Percentiles rank a stretch among this genome's conserved stretches.
phyloP scores from a whole-genome alignment of 345 rosid species.

The Salix brachista region DNA sequence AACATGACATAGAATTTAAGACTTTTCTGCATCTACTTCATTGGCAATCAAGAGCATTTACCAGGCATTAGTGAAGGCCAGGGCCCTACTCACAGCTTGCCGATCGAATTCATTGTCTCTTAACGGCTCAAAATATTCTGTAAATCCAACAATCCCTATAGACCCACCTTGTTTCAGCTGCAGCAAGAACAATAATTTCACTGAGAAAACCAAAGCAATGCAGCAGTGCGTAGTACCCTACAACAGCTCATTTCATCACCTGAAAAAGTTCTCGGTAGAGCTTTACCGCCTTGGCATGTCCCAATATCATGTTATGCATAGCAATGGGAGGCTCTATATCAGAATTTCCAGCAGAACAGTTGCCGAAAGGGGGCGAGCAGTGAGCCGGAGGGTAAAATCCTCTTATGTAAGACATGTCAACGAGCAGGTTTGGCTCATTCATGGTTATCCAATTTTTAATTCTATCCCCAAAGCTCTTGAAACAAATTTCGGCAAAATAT shows the following conservation, averaged over 20 bases:
- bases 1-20: too few species aligned
- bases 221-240: not conserved
- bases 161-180: slow-evolving; percentile 39
- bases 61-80: slow-evolving; percentile 34
- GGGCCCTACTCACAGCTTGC: slow-evolving; percentile 33
- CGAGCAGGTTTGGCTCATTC: slow-evolving; percentile 37
- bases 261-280: slow-evolving; percentile 32
- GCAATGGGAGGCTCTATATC: slow-evolving; percentile 32
- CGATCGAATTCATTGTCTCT: slow-evolving; percentile 31
- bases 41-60: slow-evolving; percentile 1
- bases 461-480: slow-evolving; percentile 41
- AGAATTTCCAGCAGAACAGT: slow-evolving; percentile 40
- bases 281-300: slow-evolving; percentile 41
- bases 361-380: slow-evolving; percentile 40
- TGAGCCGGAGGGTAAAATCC: slow-evolving; percentile 37
- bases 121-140: slow-evolving; percentile 37
- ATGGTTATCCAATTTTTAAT: slow-evolving; percentile 39
- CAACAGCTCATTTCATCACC: slow-evolving; percentile 13
- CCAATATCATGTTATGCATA: slow-evolving; percentile 39
- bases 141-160: slow-evolving; percentile 22
- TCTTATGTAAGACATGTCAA: slow-evolving; percentile 32
- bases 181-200: not conserved
- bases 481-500: slow-evolving; percentile 36
- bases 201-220: not conserved
- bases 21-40: not conserved